phyloP scores from a whole-genome alignment of 2,329 filamentous ascomycete genomes.

The Pseudogymnoascus pannorum region DNA sequence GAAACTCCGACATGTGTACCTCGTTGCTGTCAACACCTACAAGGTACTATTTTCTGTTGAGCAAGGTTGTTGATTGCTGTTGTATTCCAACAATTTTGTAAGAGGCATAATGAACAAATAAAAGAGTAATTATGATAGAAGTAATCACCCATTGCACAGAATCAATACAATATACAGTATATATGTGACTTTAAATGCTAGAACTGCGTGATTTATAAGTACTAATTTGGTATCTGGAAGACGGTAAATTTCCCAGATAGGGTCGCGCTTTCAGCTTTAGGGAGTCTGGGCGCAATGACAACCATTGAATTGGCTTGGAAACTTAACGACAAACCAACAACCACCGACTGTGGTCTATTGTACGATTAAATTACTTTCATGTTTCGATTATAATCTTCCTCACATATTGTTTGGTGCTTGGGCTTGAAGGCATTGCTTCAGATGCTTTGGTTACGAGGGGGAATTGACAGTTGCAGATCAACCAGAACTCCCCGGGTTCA shows the following conservation, averaged over 20 bases:
- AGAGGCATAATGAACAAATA: neutral
- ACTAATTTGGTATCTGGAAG: neutral
- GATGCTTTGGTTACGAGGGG: constrained; percentile 7
- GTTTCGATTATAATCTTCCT: constrained; percentile 4
- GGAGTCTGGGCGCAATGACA: constrained; percentile 2
- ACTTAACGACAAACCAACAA: neutral
- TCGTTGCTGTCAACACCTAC: neutral
- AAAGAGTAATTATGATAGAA: neutral
- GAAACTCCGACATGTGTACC: neutral
- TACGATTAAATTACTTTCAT: constrained; percentile 8
- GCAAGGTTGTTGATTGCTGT: neutral
- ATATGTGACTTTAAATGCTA: neutral
- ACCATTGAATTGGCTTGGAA: neutral
- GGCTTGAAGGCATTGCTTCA: neutral
- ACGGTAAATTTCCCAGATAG: neutral
- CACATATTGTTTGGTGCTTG: neutral
- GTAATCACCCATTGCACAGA: neutral
- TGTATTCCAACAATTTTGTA: neutral
- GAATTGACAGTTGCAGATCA: constrained; percentile 4
- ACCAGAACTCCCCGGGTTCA: neutral
- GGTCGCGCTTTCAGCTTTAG: constrained; percentile 5
- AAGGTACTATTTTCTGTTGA: neutral
- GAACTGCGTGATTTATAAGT: neutral
- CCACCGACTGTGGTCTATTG: neutral
- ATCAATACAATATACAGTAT: neutral